Conservation (phyloP, 2,329 filamentous ascomycete genomes). For the Ophiostoma piceae region DNA sequence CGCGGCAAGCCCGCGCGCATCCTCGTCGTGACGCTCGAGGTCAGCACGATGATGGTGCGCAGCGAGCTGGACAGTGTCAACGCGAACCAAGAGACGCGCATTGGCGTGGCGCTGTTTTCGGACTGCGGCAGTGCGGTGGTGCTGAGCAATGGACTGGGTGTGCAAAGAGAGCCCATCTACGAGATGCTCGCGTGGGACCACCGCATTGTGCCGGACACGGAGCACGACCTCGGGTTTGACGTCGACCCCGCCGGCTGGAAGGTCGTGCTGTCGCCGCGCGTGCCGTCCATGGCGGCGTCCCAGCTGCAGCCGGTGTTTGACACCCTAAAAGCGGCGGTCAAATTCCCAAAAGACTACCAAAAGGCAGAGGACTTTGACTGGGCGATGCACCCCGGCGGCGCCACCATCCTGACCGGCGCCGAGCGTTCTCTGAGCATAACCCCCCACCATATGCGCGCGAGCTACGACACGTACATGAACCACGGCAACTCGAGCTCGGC, state of each 20-base stretch:
- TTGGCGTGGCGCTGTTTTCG: conserved; percentile 62
- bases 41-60: conserved; percentile 56
- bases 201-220: conserved; percentile 55
- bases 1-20: conserved; percentile 56
- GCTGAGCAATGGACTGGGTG: conserved; percentile 57
- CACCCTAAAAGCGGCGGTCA: conserved; percentile 42
- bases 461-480: conserved; percentile 62
- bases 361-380: conserved; percentile 60
- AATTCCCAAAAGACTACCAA: conserved; percentile 40
- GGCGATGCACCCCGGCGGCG: conserved; percentile 66
- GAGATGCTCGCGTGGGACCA: conserved; percentile 63
- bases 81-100: conserved; percentile 54
- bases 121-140: conserved; percentile 64
- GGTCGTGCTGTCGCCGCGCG: conserved; percentile 57
- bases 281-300: conserved; percentile 52
- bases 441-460: conserved; percentile 62
- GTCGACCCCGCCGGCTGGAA: conserved; percentile 62
- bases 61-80: conserved; percentile 61
- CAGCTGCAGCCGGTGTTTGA: conserved; percentile 51
- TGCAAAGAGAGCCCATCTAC: conserved; percentile 42
- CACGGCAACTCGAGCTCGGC: conserved; percentile 66
- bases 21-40: conserved; percentile 59
- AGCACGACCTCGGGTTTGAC: conserved; percentile 60
- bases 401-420: conserved; percentile 60
- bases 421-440: conserved; percentile 53